Evolutionary conservation across 495 filamentous ascomycete genomes (phyloP).

Genomic region (Barbatosphaeria neglecta): DNA sequence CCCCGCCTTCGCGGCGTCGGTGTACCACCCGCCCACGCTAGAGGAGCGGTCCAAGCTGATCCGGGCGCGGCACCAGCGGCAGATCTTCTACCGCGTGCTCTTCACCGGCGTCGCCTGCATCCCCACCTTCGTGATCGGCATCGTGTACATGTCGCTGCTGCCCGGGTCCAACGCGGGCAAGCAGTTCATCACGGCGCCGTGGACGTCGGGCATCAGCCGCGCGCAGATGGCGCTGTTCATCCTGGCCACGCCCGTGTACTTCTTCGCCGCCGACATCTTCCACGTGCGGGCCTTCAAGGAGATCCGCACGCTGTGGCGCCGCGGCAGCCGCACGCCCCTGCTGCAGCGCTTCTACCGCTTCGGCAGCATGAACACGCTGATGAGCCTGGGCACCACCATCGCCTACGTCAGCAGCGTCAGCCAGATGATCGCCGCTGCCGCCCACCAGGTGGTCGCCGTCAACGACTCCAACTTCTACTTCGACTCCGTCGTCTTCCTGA

Average conservation of each 20-base stretch:
- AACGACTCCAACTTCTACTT: conserved; percentile 65
- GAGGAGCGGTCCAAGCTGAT: conserved; percentile 73
- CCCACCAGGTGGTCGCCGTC: conserved; percentile 14
- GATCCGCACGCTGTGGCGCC: conserved; percentile 66
- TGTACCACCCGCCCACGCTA: conserved; percentile 73
- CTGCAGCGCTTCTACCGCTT: conserved; percentile 77
- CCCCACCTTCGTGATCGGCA: conserved; percentile 80
- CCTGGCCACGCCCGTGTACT: conserved; percentile 80
- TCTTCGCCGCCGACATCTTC: conserved; percentile 80
- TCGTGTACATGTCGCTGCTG: conserved; percentile 83
- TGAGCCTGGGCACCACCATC: conserved; percentile 78
- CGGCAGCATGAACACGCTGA: conserved; percentile 92
- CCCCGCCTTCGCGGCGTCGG: conserved; percentile 48
- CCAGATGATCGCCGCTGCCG: conserved; percentile 61
- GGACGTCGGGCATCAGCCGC: conserved; percentile 63
- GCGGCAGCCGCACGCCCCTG: conserved; percentile 63
- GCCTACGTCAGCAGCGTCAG: conserved; percentile 80
- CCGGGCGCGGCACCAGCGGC: conserved; percentile 48
- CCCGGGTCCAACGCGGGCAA: conserved; percentile 41
- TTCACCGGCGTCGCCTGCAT: conserved; percentile 66
- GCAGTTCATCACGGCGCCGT: conserved; percentile 55
- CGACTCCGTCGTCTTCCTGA: conserved; percentile 88
- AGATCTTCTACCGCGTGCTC: conserved; percentile 52
- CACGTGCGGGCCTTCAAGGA: conserved; percentile 72
- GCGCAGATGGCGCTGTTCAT: conserved; percentile 77